phyloP scores from a whole-genome alignment of 208 protist species.

The Trichomonas tenax region DNA sequence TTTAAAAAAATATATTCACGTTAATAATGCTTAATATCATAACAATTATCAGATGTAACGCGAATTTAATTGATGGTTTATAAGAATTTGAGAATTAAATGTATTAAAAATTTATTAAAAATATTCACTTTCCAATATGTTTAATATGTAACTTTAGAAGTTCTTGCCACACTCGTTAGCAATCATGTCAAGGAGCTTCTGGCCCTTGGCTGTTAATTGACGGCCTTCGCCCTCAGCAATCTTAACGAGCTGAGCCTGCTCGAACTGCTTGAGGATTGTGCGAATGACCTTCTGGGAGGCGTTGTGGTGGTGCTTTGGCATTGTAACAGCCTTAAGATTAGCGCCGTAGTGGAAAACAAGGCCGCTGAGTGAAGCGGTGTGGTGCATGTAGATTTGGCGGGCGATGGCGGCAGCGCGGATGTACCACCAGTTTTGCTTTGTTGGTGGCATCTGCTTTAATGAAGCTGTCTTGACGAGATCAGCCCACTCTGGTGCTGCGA shows the following conservation, averaged over 20 bases:
- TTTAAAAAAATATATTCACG: no score
- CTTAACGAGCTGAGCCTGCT: constrained; percentile 38
- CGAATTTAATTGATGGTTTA: no score
- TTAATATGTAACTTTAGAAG: not conserved
- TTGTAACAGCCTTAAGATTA: constrained; percentile 36
- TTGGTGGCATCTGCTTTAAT: constrained; percentile 78
- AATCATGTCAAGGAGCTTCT: constrained; percentile 75
- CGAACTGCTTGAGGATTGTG: constrained; percentile 74
- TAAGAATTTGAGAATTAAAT: no score
- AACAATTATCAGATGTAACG: no score
- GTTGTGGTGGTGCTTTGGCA: constrained; percentile 56
- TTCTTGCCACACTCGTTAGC: constrained; percentile 53
- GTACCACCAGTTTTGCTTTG: constrained; percentile 93
- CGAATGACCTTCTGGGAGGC: constrained; percentile 66
- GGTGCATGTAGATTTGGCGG: constrained; percentile 80
- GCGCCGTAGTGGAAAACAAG: constrained; percentile 69
- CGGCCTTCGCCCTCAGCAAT: constrained; percentile 37
- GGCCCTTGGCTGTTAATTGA: constrained; percentile 68
- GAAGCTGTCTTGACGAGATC: constrained; percentile 84
- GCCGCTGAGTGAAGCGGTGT: constrained; percentile 66
- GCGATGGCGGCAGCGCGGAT: constrained; percentile 77
- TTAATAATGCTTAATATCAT: no score
- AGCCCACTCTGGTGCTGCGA: constrained; percentile 70
- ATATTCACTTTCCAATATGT: no score
- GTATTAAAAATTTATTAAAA: no score